A percentile compares a stretch with the other conserved stretches of the same genome.
Conservation (phyloP, 495 filamentous ascomycete genomes). For the Neurospora tetraspora region DNA sequence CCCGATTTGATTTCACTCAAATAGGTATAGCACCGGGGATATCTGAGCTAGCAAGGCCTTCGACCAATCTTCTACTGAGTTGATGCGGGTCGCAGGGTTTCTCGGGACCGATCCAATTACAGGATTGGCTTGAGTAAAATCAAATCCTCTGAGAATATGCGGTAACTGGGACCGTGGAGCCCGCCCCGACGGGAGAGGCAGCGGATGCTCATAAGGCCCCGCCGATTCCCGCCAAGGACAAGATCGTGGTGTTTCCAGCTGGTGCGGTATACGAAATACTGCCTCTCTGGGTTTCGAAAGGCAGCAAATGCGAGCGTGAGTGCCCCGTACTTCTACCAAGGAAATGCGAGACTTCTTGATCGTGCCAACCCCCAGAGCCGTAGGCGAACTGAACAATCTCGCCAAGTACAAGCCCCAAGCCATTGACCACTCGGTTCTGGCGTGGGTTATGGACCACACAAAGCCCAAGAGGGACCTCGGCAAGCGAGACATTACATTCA, state of each 20-base stretch:
- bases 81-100: too few species aligned
- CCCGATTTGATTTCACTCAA: too few species aligned
- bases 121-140: too few species aligned
- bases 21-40: too few species aligned
- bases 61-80: too few species aligned
- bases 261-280: conserved; percentile 23
- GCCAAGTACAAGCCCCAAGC: conserved; percentile 17
- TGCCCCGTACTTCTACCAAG: background rate
- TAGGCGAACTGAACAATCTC: conserved; percentile 20
- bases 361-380: background rate
- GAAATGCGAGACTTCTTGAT: background rate
- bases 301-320: conserved; percentile 26
- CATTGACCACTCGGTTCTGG: conserved; percentile 17
- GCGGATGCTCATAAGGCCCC: background rate
- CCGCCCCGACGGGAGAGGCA: conserved; percentile 2
- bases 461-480: conserved; percentile 20
- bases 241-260: conserved; percentile 25
- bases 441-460: conserved; percentile 23
- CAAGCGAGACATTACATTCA: conserved; percentile 24
- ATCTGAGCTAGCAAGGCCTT: too few species aligned
- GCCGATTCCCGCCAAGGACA: conserved; percentile 15
- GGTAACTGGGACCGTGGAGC: conserved; percentile 5
- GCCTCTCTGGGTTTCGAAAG: conserved; percentile 23
- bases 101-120: too few species aligned
- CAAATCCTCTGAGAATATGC: too few species aligned